Base-by-base conservation (phyloP, 768 basidiomycete genomes). In the Tylopilus vinaceipallidus region DNA sequence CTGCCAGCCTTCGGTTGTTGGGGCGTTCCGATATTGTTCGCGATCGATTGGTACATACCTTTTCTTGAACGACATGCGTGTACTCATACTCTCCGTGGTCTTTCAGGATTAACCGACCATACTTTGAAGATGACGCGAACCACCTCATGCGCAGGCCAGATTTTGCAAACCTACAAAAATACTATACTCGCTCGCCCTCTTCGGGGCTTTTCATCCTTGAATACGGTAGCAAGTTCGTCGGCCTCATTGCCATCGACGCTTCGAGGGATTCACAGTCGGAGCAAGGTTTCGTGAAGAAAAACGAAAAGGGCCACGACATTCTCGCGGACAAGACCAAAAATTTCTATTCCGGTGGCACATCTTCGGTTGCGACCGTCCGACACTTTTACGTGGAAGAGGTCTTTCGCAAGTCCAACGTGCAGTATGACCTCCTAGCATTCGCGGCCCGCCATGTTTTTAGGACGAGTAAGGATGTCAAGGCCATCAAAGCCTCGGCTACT, bases 161-260 rank as follows among this genome's bases (percentile, higher is more conserved):
- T 65, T 71, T 88, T 39, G 58, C 62, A 17, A 66, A 85, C 56
- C 69, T 85, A 35, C 47, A 63, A 27, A 60, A 59, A 11, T 78
- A 86, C 63, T 91, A 91, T 64, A 67, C 75, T 32, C 74, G 76
- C 23, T 78, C 80, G 3, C 74, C 82, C 2, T 76, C 79, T 1
- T 88, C 87, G 2, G 86, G 84, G 2, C 72, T 89, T 61, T 90
- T 82, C 74, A 72, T 91, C 32, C 72, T 90, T 27, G 82, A 89
- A 59, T 81, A 73, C 37, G 78, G 72, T 7, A 64, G 71, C 36
- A 74, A 67, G 1, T 79, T 86, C 50, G 73, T 91, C 14, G 89
- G 89, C 0, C 69, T 88, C 49, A 74, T 89, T 52, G 87, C 84
- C 12, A 50, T 90, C 24, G 89, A 90, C 62, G 84, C 86, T 0